Evolutionary conservation across 495 filamentous ascomycete genomes (phyloP), one percentile per base, ranked within the genome.

Genomic region (Lasiosphaeria miniovina): DNA sequence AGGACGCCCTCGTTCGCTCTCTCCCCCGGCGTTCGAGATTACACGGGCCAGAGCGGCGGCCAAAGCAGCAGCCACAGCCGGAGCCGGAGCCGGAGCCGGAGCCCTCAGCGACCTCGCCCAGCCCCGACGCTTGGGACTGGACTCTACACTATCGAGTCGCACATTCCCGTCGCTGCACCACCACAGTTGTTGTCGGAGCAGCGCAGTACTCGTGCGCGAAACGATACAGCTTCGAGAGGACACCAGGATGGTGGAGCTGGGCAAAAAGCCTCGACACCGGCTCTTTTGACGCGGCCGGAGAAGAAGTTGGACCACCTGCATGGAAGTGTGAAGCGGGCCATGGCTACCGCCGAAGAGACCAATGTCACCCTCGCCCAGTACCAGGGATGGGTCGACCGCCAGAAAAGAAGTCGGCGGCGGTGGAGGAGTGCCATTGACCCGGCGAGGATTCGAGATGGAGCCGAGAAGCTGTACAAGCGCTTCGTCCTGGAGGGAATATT

Each of bases 401-500:
- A 65, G 52, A 56, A 57, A 43, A 61, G 65, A 17, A 63, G 64
- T 48, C 52, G 70, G 49, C 58, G 43, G 40, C 60, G 49, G 36
- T 56, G 49, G 15, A 64, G 51, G 11, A 51, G 41, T 40, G 50
- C 24, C 24, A 24, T 58, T 4, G 61, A 62, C 6, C 68, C 61
- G 63, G 59, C 45, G 6, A 65, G 61, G 50, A 41, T 65, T 15
- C 46, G 53, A 41, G 33, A 32, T 1, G 32, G 24, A 0, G 46
- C 61, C 5, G 50, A 57, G 36, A 53, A 15, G 7, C 54, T 51
- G 7, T 80, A 79, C 52, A 71, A 70, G 57, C 69, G 61, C n/a
- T 72, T 72, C 61, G 70, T 81, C 53, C 54, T 81, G 34, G 75
- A 80, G 49, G 77, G 73, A 1, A 63, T 81, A 14, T 52, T 81